Evolutionary conservation across 805 yeast species (phyloP).

Genomic region (Maudiozyma serrabonitensis): DNA sequence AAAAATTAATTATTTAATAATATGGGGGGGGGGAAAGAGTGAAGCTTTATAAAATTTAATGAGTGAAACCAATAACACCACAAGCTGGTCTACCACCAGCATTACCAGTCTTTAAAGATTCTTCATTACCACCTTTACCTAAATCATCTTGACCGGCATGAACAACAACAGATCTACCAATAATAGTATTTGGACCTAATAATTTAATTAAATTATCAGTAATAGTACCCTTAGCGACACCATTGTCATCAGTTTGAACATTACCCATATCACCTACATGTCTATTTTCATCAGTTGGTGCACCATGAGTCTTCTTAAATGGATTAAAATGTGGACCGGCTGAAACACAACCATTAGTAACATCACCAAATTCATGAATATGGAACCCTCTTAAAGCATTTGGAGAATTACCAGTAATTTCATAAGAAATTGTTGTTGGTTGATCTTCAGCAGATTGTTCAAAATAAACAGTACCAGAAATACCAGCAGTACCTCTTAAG

Average conservation of each 20-base stretch:
- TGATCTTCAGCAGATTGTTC: slow-evolving; percentile 72
- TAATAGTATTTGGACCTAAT: slow-evolving; percentile 74
- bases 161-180: slow-evolving; percentile 93
- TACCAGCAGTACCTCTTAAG: slow-evolving; percentile 88
- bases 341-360: slow-evolving; percentile 92
- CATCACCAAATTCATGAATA: slow-evolving; percentile 96
- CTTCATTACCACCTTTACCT: slow-evolving; percentile 89
- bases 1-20: too few species aligned
- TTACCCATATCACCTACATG: slow-evolving; percentile 88
- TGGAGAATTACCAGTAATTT: slow-evolving; percentile 80
- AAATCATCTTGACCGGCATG: slow-evolving; percentile 90
- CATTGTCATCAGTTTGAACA: slow-evolving; percentile 74
- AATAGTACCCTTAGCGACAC: slow-evolving; percentile 85
- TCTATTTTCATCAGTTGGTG: slow-evolving; percentile 52
- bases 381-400: slow-evolving; percentile 95
- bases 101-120: slow-evolving; percentile 90
- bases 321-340: slow-evolving; percentile 98
- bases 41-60: neutral
- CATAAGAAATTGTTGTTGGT: slow-evolving; percentile 82
- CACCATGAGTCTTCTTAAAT: slow-evolving; percentile 80
- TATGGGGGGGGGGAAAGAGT: too few species aligned
- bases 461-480: slow-evolving; percentile 77
- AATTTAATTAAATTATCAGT: slow-evolving; percentile 70
- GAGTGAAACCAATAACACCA: slow-evolving; percentile 77
- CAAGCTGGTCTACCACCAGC: slow-evolving; percentile 98